These are phyloP conservation scores for Cornus controversa DNA, from an alignment of 148 eudicot species.

Conservation along the genomic window DNA sequence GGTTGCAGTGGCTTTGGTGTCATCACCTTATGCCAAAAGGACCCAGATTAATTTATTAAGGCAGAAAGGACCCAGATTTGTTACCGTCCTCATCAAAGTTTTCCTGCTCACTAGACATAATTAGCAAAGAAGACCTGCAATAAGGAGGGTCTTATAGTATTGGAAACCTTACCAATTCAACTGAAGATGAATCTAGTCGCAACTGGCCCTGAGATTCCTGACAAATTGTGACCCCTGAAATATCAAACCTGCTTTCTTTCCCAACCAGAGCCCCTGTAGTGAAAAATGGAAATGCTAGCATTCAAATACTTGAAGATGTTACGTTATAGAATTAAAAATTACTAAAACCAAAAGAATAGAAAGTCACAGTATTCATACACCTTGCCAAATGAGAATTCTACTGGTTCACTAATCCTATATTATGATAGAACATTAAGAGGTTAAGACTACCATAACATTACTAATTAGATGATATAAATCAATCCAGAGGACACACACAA, in stretches of 20 bases:
- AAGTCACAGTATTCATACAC: too few relatives aligned
- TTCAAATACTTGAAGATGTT: neutral
- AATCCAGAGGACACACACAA: neutral
- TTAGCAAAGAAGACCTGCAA: constrained; percentile 1
- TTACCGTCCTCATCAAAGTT: constrained; percentile 6
- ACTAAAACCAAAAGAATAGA: neutral
- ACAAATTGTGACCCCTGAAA: constrained; percentile 14
- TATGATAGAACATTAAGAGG: neutral
- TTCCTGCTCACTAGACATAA: constrained; percentile 12
- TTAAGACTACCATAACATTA: neutral
- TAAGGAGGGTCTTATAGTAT: neutral
- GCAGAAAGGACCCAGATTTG: constrained; percentile 16
- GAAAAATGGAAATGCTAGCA: neutral
- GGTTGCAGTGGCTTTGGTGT: constrained; percentile 10
- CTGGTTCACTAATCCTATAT: constrained; percentile 1
- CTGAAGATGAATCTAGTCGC: constrained; percentile 16
- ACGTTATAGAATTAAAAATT: neutral
- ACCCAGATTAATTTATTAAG: constrained; percentile 10
- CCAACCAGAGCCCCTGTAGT: constrained; percentile 14
- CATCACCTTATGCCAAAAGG: constrained; percentile 20
- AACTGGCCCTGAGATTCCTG: constrained; percentile 13
- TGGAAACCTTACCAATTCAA: constrained; percentile 24
- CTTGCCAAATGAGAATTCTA: too few relatives aligned
- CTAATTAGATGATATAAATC: neutral
- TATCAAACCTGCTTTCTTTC: constrained; percentile 13